Conservation (phyloP, 371 early-diverging fungal genomes). For the Rhizopus microsporus region DNA sequence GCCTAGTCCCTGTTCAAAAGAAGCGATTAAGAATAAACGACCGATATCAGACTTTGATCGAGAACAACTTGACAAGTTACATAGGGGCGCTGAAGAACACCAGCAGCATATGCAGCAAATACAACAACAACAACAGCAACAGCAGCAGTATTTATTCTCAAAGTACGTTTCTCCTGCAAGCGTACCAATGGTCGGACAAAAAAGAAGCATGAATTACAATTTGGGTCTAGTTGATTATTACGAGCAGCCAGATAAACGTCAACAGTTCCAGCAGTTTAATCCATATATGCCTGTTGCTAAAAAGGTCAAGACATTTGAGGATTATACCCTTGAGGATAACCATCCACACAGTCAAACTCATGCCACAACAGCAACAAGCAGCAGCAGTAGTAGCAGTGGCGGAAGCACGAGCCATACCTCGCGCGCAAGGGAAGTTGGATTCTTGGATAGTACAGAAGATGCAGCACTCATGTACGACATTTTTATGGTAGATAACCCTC, state of each 20-base stretch:
- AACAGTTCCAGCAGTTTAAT: background rate
- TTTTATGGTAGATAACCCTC: background rate
- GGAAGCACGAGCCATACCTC: too few relatives aligned
- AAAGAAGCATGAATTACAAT: background rate
- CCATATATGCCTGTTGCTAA: background rate
- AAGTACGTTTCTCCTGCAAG: conserved; percentile 2
- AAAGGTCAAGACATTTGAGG: background rate
- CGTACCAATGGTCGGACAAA: background rate
- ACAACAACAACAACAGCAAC: conserved; percentile 7
- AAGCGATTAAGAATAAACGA: too few relatives aligned
- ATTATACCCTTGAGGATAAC: background rate
- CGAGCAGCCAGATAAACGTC: background rate
- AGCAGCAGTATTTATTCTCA: conserved; percentile 1
- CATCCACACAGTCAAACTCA: background rate
- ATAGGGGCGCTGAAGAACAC: background rate
- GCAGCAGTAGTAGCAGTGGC: background rate
- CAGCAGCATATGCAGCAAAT: background rate
- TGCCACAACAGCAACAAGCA: background rate
- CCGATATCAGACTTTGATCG: conserved; percentile 11
- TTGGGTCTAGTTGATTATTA: background rate
- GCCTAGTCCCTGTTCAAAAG: conserved; percentile 4
- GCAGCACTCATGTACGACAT: conserved; percentile 10
- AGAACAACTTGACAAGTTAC: conserved; percentile 22
- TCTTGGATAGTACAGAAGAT: background rate
- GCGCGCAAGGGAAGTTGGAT: too few relatives aligned